These are phyloP conservation scores for Cicer judaicum DNA, from an alignment of 306 rosid species.

Conservation along the genomic window DNA sequence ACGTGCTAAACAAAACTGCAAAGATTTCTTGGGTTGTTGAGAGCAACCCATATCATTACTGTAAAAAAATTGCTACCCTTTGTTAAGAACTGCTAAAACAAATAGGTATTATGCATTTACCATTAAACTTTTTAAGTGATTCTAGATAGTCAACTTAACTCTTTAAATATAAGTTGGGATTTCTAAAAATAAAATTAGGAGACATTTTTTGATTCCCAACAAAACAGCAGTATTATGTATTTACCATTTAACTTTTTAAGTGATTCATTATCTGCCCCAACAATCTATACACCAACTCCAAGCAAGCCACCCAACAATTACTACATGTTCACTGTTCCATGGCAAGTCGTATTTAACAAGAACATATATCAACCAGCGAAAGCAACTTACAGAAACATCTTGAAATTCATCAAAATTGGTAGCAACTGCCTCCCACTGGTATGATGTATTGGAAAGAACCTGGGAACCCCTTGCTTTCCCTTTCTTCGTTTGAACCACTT, in stretches of 20 bases:
- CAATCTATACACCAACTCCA: slow-evolving; percentile 34
- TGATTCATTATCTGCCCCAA: slow-evolving; percentile 21
- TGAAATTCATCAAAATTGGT: slow-evolving; percentile 97
- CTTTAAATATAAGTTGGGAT: background rate
- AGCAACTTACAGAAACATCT: slow-evolving; percentile 93
- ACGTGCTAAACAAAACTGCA: slow-evolving; percentile 6
- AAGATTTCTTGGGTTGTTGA: slow-evolving; percentile 25
- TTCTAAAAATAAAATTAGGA: slow-evolving; percentile 23
- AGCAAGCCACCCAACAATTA: slow-evolving; percentile 41
- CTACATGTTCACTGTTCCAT: background rate
- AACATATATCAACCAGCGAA: slow-evolving; percentile 37
- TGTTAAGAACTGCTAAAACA: slow-evolving; percentile 11
- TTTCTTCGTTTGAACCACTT: slow-evolving; percentile 69
- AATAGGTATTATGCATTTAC: background rate
- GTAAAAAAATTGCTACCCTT: slow-evolving; percentile 13
- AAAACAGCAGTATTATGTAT: background rate
- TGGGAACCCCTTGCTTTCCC: slow-evolving; percentile 86
- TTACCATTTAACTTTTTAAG: slow-evolving; percentile 9
- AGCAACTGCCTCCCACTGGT: slow-evolving; percentile 97
- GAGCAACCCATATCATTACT: background rate
- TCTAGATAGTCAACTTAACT: too few species aligned
- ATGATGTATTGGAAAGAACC: slow-evolving; percentile 73
- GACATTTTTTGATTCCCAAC: slow-evolving; percentile 16
- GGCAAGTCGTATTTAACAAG: slow-evolving; percentile 19
- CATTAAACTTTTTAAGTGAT: too few species aligned